These are phyloP conservation scores for Trichoderma oligosporum DNA, from an alignment of 2,329 filamentous ascomycete species.

Conservation along the genomic window DNA sequence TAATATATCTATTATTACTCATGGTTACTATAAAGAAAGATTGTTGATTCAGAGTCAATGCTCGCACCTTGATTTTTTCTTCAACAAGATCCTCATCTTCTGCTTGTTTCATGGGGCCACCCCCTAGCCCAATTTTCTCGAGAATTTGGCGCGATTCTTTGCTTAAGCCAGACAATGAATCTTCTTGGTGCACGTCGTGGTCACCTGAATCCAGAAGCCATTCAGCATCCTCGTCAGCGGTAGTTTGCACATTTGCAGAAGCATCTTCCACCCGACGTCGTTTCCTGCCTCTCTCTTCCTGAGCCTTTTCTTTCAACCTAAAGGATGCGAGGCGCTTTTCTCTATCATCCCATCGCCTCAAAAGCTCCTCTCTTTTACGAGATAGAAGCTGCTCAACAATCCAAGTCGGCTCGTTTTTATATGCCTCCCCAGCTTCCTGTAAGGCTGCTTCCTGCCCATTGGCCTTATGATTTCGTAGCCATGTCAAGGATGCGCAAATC, in stretches of 20 bases:
- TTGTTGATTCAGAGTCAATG: neutral
- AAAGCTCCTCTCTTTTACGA: constrained; percentile 63
- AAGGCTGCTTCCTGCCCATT: constrained; percentile 52
- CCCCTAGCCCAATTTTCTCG: constrained; percentile 56
- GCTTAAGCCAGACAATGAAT: constrained; percentile 58
- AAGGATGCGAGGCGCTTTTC: constrained; percentile 67
- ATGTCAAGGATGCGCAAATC: constrained; percentile 84
- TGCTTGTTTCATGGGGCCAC: constrained; percentile 31
- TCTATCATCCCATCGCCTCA: constrained; percentile 65
- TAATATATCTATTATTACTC: constrained; percentile 64
- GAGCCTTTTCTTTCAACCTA: constrained; percentile 58
- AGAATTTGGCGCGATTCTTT: constrained; percentile 72
- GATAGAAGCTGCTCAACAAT: constrained; percentile 72
- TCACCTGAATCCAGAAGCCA: constrained; percentile 70
- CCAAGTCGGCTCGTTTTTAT: constrained; percentile 76
- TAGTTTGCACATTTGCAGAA: constrained; percentile 21
- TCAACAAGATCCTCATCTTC: constrained; percentile 47
- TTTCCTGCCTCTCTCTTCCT: constrained; percentile 50
- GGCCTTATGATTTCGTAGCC: constrained; percentile 80
- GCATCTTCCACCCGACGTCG: constrained; percentile 43
- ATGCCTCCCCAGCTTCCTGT: constrained; percentile 40
- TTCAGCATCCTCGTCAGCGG: constrained; percentile 58
- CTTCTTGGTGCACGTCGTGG: constrained; percentile 28
- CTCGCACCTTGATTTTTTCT: constrained; percentile 63
- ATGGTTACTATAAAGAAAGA: constrained; percentile 30